These are phyloP conservation scores for Penicillium canescens DNA, from an alignment of 495 filamentous ascomycete genomes.

Conservation along the genomic window DNA sequence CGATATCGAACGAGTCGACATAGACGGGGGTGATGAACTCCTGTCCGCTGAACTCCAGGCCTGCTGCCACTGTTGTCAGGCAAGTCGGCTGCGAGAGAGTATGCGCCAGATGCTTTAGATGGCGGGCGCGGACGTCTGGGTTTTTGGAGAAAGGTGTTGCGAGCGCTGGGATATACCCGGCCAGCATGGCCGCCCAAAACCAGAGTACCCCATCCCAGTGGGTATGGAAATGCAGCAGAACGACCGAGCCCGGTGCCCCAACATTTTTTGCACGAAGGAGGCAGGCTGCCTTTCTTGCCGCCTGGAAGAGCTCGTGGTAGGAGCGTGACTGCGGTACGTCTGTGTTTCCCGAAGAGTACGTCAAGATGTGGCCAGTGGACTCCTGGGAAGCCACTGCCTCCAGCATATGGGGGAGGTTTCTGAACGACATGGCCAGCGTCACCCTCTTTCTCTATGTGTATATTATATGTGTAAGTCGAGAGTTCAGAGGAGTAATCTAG, in stretches of 20 bases:
- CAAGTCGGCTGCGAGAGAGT: conserved; percentile 15
- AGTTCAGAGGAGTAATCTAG: no score
- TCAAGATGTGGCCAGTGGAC: conserved; percentile 5
- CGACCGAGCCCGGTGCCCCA: neutral
- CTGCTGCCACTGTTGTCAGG: conserved; percentile 11
- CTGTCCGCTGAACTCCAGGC: conserved; percentile 9
- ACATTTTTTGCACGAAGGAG: neutral
- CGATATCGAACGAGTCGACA: conserved; percentile 9
- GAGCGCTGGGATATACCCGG: conserved; percentile 40
- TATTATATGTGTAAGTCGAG: no score
- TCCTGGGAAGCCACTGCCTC: conserved; percentile 4
- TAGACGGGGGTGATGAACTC: neutral
- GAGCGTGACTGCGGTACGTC: conserved; percentile 1
- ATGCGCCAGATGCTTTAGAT: conserved; percentile 31
- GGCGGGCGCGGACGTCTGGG: conserved; percentile 26
- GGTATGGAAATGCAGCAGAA: conserved; percentile 42
- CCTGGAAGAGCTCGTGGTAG: conserved; percentile 5
- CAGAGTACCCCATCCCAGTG: conserved; percentile 40
- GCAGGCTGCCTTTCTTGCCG: conserved; percentile 6
- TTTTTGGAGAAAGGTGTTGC: conserved; percentile 39
- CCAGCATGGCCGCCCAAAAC: conserved; percentile 46
- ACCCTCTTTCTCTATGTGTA: no score
- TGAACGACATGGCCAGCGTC: conserved; percentile 13
- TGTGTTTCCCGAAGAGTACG: conserved; percentile 5
- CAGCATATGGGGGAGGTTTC: conserved; percentile 9